Evolutionary conservation across 2,329 filamentous ascomycete species (phyloP).

Genomic region (Penicillium griseofulvum): DNA sequence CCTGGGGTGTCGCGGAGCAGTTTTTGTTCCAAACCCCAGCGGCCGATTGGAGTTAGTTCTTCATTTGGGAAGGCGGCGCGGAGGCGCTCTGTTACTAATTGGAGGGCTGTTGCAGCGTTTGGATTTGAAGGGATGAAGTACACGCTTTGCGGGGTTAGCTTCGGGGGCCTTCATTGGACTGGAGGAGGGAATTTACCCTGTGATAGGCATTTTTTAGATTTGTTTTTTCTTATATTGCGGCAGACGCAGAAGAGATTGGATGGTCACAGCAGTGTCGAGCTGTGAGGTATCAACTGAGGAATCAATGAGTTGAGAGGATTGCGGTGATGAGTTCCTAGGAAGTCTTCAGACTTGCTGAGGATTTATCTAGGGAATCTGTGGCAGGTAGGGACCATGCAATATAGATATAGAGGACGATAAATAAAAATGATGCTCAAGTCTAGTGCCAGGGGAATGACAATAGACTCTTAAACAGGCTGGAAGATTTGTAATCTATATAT

Average conservation of each 20-base stretch:
- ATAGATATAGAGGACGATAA: background rate
- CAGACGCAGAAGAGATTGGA: background rate
- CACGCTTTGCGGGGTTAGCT: slow-evolving; percentile 30
- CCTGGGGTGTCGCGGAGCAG: slow-evolving; percentile 45
- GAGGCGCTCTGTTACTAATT: slow-evolving; percentile 39
- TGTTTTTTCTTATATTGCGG: background rate
- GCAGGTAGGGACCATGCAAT: background rate
- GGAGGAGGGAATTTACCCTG: slow-evolving; percentile 29
- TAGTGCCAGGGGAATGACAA: background rate
- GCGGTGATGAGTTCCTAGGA: background rate
- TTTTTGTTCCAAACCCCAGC: slow-evolving; percentile 44
- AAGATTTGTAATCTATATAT: background rate
- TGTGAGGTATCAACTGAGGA: background rate
- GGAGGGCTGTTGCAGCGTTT: slow-evolving; percentile 38
- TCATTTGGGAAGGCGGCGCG: slow-evolving; percentile 37
- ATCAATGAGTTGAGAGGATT: background rate
- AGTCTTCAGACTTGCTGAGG: background rate
- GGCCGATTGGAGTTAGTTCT: slow-evolving; percentile 34
- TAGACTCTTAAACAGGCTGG: too few relatives aligned
- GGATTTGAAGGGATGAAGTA: slow-evolving; percentile 45
- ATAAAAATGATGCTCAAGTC: background rate
- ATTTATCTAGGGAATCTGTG: background rate
- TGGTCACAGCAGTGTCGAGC: background rate
- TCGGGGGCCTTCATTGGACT: background rate
- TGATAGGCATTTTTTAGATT: slow-evolving; percentile 31